Evolutionary conservation across 306 rosid species (phyloP), one percentile per base, ranked within the genome.

Genomic region (Lithocarpus polystachyus): DNA sequence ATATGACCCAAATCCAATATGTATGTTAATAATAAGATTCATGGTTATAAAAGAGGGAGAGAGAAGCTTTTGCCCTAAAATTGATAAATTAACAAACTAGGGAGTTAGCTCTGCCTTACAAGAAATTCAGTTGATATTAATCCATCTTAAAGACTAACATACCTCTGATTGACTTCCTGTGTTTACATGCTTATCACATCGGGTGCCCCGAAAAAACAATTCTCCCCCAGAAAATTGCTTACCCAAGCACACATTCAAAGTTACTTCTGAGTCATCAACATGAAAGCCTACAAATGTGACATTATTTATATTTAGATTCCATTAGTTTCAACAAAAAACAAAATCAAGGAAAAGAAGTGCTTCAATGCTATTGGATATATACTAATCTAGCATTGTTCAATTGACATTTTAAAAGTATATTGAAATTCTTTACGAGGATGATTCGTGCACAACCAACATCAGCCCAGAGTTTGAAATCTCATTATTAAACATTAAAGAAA

Each of bases 251-350:
- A 86, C 89, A 79, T 88, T 86, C 68, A 88, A 81, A 72, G 89
- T 88, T 74, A 88, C 89, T 74, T 88, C 91, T 8, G 91, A 88
- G 68, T 88, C 91, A 86, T 88, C 91, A 78, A 88, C 91, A 81
- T 88, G 91, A 78, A 88, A 88, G 79, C 91, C 91, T 88, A 65
- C 81, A 88, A 56, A 80, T 62, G 52, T 15, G 77, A 85, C 60
- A 85, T 33, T 61, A 62, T 26, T 71, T 72, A 48, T 61, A 73
- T 60, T 83, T 62, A 75, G 62, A 75, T 51, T 83, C 17, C 29
- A 73, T 57, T 56, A 26, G 64, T 48, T 78, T 69, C 4, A 29
- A 35, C 56, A 57, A 29, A 28, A 78, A 78, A 53, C 56, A 65
- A 33, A 67, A 68, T 35, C 72, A 68, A 40, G 43, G 17, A 60